phyloP scores from a whole-genome alignment of 1,139 yeast species.

The Suhomyces panamericanus region DNA sequence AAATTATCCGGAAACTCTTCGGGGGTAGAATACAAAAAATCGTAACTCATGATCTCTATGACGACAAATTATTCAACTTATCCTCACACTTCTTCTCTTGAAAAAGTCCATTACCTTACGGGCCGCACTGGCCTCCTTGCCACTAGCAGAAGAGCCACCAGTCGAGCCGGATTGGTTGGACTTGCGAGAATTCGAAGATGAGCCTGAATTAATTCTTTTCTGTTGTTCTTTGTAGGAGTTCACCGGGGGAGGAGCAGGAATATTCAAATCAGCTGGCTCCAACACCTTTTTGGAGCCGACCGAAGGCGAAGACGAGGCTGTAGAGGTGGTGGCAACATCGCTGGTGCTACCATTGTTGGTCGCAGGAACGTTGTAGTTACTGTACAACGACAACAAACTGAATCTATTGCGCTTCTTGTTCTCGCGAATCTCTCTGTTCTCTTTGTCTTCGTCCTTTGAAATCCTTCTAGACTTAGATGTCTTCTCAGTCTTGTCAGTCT shows the following conservation, averaged over 20 bases:
- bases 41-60: constrained; percentile 6
- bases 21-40: constrained; percentile 5
- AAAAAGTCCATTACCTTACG: constrained; percentile 79
- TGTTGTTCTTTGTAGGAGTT: constrained; percentile 13
- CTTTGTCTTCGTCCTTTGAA: constrained; percentile 23
- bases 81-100: constrained; percentile 67
- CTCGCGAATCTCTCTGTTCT: constrained; percentile 27
- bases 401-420: constrained; percentile 49
- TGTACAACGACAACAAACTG: constrained; percentile 54
- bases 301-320: constrained; percentile 13
- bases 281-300: constrained; percentile 32
- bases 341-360: constrained; percentile 4
- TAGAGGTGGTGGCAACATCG: constrained; percentile 13
- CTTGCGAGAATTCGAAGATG: constrained; percentile 19
- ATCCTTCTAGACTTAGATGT: constrained; percentile 10
- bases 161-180: constrained; percentile 16
- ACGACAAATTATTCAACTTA: constrained; percentile 14
- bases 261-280: constrained; percentile 43
- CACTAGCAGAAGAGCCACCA: constrained; percentile 24
- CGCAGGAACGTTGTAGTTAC: constrained; percentile 32
- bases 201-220: constrained; percentile 17
- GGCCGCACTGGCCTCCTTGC: constrained; percentile 68
- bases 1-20: constrained; percentile 2
- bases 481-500: constrained; percentile 2
- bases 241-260: constrained; percentile 10